phyloP scores from a whole-genome alignment of 2,329 filamentous ascomycete species.

The Laburnicola sp. region DNA sequence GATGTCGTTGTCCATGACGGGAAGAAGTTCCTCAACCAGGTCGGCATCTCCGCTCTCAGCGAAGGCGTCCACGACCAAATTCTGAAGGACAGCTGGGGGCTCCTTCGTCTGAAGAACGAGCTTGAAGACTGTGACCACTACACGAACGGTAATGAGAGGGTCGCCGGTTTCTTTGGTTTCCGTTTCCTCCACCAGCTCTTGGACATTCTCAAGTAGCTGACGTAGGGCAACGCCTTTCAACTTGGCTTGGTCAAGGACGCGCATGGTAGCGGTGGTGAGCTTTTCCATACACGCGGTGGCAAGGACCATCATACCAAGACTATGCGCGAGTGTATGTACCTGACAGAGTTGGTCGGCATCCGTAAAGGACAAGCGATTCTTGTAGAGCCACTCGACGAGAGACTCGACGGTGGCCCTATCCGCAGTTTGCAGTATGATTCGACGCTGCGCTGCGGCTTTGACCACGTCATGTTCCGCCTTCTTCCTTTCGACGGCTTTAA shows the following conservation, averaged over 20 bases:
- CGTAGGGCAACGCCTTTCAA: conserved; percentile 9
- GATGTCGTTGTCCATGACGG: neutral
- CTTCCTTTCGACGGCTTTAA: conserved; percentile 15
- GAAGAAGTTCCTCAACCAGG: neutral
- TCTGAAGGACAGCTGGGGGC: conserved; percentile 14
- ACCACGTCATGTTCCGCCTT: neutral
- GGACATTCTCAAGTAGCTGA: conserved; percentile 9
- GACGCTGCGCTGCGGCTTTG: conserved; percentile 24
- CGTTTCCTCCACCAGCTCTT: neutral
- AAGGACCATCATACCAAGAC: conserved; percentile 19
- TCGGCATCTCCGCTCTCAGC: conserved; percentile 8
- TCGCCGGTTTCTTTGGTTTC: neutral
- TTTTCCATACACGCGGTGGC: conserved; percentile 17
- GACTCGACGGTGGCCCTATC: conserved; percentile 13
- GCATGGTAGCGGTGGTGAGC: conserved; percentile 8
- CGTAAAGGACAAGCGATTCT: neutral
- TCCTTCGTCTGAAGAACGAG: conserved; percentile 20
- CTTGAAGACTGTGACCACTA: conserved; percentile 19
- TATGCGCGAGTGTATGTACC: conserved; percentile 17
- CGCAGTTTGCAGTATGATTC: conserved; percentile 16
- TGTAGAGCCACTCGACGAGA: conserved; percentile 28
- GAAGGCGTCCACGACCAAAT: conserved; percentile 20
- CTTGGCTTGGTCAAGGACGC: conserved; percentile 10
- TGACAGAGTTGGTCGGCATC: conserved; percentile 19
- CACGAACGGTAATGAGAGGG: neutral